phyloP scores from a whole-genome alignment of 306 rosid genomes.

The Pterocarpus macrocarpus region DNA sequence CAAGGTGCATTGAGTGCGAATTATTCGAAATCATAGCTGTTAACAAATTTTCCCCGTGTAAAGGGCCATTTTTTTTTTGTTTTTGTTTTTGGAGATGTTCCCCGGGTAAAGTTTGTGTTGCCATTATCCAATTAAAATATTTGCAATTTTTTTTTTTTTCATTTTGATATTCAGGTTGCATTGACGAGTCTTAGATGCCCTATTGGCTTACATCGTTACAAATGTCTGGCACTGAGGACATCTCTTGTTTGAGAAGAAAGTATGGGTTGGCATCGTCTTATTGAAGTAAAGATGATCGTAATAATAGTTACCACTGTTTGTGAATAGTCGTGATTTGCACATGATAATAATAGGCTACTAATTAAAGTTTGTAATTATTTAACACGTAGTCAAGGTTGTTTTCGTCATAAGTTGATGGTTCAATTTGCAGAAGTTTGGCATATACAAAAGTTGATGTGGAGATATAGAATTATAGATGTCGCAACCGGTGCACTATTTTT shows the following conservation, averaged over 20 bases:
- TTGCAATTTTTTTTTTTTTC: background rate
- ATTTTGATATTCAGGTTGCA: background rate
- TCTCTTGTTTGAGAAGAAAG: conserved; percentile 5
- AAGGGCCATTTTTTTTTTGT: too few species aligned
- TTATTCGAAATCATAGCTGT: conserved; percentile 48
- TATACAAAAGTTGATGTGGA: background rate
- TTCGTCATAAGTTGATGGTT: background rate
- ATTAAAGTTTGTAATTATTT: conserved; percentile 25
- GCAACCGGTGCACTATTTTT: too few species aligned
- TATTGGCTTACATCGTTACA: too few species aligned
- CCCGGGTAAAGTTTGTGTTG: background rate
- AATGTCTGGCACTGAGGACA: conserved; percentile 2
- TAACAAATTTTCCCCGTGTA: conserved; percentile 19
- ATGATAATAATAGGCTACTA: conserved; percentile 11
- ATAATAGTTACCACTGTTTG: conserved; percentile 30
- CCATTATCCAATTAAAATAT: conserved; percentile 2
- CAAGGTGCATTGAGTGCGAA: conserved; percentile 44
- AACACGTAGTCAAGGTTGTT: conserved; percentile 36
- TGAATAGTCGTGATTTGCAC: conserved; percentile 36
- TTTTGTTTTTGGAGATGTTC: too few species aligned
- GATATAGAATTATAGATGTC: too few species aligned
- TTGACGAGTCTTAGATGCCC: background rate
- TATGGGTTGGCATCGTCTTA: background rate
- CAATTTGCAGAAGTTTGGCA: background rate
- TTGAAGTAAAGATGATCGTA: background rate